Percentiles rank a stretch among this genome's conserved stretches.
These are phyloP conservation scores for Gastrodia elata DNA, from an alignment of 106 monocot genomes.

Conservation along the genomic window DNA sequence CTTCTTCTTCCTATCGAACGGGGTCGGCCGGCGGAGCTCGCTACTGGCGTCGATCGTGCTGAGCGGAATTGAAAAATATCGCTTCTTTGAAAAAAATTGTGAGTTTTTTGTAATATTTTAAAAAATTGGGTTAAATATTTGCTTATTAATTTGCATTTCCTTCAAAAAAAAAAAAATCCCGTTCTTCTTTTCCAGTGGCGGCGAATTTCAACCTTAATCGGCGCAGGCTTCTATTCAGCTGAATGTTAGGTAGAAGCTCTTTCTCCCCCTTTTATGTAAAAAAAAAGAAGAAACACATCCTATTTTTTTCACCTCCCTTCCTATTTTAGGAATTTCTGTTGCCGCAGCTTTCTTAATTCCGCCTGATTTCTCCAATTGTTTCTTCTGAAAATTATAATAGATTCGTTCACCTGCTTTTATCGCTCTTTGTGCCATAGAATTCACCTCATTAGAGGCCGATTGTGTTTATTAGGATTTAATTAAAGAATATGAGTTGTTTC, in stretches of 20 bases:
- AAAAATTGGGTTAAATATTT: too few relatives aligned
- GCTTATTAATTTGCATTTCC: too few relatives aligned
- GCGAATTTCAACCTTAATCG: too few relatives aligned
- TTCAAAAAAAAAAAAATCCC: too few relatives aligned
- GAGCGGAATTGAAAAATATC: too few relatives aligned
- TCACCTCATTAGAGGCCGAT: not conserved
- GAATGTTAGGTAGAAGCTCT: not conserved
- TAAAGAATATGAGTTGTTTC: slow-evolving; percentile 28
- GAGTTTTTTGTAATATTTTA: too few relatives aligned
- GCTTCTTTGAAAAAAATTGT: too few relatives aligned
- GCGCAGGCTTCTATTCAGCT: not conserved
- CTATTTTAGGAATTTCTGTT: slow-evolving; percentile 7
- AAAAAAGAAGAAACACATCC: too few relatives aligned
- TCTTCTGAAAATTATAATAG: not conserved
- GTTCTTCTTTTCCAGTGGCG: too few relatives aligned
- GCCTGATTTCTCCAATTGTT: not conserved
- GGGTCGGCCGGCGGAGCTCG: too few relatives aligned
- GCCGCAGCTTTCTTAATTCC: not conserved
- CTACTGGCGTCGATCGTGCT: too few relatives aligned
- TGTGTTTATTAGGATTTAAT: not conserved
- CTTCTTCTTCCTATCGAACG: too few relatives aligned
- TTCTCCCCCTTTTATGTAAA: not conserved
- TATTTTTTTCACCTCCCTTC: not conserved
- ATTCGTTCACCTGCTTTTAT: not conserved
- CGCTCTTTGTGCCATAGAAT: not conserved